phyloP scores from a whole-genome alignment of 2,329 filamentous ascomycete species.

The Dothidotthia symphoricarpi region DNA sequence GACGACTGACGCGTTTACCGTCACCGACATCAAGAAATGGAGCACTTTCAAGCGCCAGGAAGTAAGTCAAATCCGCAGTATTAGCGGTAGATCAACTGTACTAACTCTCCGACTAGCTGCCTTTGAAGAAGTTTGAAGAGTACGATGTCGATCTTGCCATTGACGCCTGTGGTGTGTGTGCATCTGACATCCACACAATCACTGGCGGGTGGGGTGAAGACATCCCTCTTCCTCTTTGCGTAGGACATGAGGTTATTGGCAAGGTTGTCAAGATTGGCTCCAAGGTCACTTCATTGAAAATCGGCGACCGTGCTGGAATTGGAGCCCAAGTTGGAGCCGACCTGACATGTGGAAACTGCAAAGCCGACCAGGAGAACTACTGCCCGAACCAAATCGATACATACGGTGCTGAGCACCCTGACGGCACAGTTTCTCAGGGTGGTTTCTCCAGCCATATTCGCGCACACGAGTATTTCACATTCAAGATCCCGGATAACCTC shows the following conservation, averaged over 20 bases:
- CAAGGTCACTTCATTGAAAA: conserved; percentile 51
- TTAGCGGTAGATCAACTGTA: neutral
- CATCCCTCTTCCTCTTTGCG: conserved; percentile 60
- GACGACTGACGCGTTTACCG: conserved; percentile 51
- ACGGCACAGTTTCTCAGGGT: conserved; percentile 64
- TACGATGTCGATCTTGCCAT: conserved; percentile 87
- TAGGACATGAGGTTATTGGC: conserved; percentile 62
- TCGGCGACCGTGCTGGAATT: conserved; percentile 49
- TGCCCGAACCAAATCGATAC: conserved; percentile 52
- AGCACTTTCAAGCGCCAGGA: conserved; percentile 58
- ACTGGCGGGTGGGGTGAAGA: conserved; percentile 63
- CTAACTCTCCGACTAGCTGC: conserved; percentile 55
- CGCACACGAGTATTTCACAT: conserved; percentile 72
- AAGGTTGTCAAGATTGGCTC: conserved; percentile 51
- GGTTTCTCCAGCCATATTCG: conserved; percentile 68
- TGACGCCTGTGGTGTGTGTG: conserved; percentile 57
- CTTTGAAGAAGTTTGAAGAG: conserved; percentile 82
- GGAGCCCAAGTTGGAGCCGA: conserved; percentile 53
- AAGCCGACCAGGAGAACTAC: conserved; percentile 55
- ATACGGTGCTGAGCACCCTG: conserved; percentile 51
- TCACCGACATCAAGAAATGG: conserved; percentile 61
- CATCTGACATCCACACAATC: conserved; percentile 51
- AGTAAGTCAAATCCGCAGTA: conserved; percentile 38
- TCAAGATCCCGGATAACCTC: conserved; percentile 74
- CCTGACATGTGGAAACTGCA: conserved; percentile 53